Percentiles rank a stretch among this genome's conserved stretches.
Evolutionary conservation across 1,284 basidiomycete genomes (phyloP).

Genomic region (Schizophyllum commune): DNA sequence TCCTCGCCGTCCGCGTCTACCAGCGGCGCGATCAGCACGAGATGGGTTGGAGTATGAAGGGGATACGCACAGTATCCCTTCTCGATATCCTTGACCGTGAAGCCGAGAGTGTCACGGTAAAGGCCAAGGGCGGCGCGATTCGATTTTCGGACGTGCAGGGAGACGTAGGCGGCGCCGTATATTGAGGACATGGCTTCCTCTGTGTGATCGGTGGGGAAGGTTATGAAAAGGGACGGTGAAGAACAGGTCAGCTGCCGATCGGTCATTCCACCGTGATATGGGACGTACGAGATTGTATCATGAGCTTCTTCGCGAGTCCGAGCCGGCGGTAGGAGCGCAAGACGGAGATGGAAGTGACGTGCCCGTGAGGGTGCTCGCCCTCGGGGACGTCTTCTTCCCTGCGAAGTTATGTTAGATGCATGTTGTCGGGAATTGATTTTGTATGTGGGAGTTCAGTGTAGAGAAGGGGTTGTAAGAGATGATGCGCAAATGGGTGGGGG

Average conservation of each 20-base stretch:
- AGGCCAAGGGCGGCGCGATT: conserved; percentile 85
- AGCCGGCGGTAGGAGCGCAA: conserved; percentile 82
- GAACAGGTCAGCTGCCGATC: background rate
- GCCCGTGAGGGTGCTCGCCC: conserved; percentile 69
- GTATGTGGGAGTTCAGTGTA: background rate
- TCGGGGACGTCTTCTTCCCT: conserved; percentile 68
- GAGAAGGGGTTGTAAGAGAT: background rate
- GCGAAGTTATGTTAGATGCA: conserved; percentile 11
- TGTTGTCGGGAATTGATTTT: conserved; percentile 28
- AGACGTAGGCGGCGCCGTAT: conserved; percentile 82
- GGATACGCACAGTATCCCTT: conserved; percentile 74
- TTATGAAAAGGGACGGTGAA: conserved; percentile 1
- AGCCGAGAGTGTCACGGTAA: conserved; percentile 87
- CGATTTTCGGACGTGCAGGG: conserved; percentile 87
- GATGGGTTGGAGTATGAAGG: conserved; percentile 13
- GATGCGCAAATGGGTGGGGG: background rate
- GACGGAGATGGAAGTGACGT: conserved; percentile 96
- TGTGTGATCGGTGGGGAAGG: conserved; percentile 22
- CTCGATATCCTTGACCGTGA: conserved; percentile 80
- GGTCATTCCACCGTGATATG: no score
- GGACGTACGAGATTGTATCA: conserved; percentile 86
- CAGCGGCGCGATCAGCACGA: background rate
- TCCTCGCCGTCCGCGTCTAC: conserved; percentile 90
- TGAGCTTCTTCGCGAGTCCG: conserved; percentile 88
- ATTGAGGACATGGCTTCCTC: conserved; percentile 89